phyloP scores from a whole-genome alignment of 176 grass and related monocot genomes.

The Dactylis glomerata region DNA sequence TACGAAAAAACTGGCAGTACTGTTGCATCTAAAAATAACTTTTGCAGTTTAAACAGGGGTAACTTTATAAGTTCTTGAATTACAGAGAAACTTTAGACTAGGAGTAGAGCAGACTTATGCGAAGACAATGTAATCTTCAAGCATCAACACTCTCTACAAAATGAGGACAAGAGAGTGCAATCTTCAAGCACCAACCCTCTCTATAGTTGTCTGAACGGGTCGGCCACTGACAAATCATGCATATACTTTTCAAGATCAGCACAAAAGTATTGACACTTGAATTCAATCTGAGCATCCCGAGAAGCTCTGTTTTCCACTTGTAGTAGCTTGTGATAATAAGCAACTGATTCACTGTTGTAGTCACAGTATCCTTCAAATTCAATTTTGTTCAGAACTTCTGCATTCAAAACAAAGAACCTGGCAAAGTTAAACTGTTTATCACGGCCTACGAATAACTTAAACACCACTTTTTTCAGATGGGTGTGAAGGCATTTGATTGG shows the following conservation, averaged over 20 bases:
- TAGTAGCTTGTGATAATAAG: background rate
- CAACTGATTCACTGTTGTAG: background rate
- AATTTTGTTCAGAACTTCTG: background rate
- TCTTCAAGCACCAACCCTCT: background rate
- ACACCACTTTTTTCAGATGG: background rate
- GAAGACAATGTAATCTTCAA: background rate
- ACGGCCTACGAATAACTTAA: background rate
- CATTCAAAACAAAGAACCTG: background rate
- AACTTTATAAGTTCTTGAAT: background rate
- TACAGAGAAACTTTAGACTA: background rate
- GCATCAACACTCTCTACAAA: background rate
- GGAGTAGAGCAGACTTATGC: background rate
- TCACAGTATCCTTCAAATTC: background rate
- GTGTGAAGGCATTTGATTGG: too few relatives aligned
- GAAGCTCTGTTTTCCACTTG: background rate
- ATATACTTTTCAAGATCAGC: background rate
- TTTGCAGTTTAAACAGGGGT: background rate
- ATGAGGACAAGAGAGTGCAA: background rate
- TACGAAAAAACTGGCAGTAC: background rate
- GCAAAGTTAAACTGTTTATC: background rate
- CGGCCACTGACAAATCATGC: background rate
- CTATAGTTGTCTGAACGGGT: background rate
- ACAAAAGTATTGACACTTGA: background rate
- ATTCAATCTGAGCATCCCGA: background rate
- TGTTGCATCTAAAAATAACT: background rate